Evolutionary conservation across 257 asterid genomes (phyloP).

Genomic region (Capsicum rhomboideum): DNA sequence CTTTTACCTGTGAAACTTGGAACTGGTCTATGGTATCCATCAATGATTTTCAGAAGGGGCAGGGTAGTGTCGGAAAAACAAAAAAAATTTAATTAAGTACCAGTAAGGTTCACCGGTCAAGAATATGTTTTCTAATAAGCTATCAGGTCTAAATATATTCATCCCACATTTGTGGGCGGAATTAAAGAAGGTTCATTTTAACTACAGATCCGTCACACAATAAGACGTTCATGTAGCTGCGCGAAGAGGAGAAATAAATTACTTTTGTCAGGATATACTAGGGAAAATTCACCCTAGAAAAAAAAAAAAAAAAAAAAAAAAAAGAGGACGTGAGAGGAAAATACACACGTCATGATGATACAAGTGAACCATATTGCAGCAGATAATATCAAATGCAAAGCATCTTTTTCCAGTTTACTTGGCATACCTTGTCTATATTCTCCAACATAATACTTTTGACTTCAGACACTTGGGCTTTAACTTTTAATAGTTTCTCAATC

Average conservation of each 20-base stretch:
- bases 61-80: not conserved
- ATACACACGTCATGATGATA: not conserved
- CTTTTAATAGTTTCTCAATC: conserved; percentile 83
- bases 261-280: not conserved
- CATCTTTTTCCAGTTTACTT: not conserved
- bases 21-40: not conserved
- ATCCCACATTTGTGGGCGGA: not conserved
- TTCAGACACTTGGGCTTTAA: conserved; percentile 86
- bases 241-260: not conserved
- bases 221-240: not conserved
- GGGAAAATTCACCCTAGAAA: not conserved
- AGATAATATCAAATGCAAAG: not conserved
- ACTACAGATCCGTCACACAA: not conserved
- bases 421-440: conserved; percentile 76
- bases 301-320: not conserved
- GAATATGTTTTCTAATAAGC: not conserved
- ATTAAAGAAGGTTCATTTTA: not conserved
- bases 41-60: not conserved
- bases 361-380: not conserved
- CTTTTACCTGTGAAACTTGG: not conserved
- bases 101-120: not conserved
- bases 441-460: conserved; percentile 83
- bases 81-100: not conserved
- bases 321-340: not conserved
- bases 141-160: not conserved